A percentile compares a stretch with the other conserved stretches of the same genome.
phyloP scores from a whole-genome alignment of 345 rosid species.

The thale cress (Arabidopsis thaliana) region TAIR10.1 NC_003070.9:7983001-7983500 shows the following conservation, averaged over 20 bases:
- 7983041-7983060: not conserved
- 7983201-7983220: slow-evolving; percentile 21
- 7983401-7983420: slow-evolving; percentile 31
- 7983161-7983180: not conserved
- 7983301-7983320: slow-evolving; percentile 1
- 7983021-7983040: not conserved
- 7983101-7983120: not conserved
- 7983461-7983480: slow-evolving; percentile 15
- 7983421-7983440: slow-evolving; percentile 41
- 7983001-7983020: not conserved
- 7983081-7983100: not conserved
- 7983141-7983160: slow-evolving; percentile 22
- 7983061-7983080: not conserved
- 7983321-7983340: not conserved
- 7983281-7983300: not conserved
- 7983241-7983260: slow-evolving; percentile 23
- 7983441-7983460: slow-evolving; percentile 16
- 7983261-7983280: slow-evolving; percentile 22
- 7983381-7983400: not conserved
- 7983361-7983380: not conserved
- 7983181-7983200: slow-evolving; percentile 23
- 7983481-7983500: not conserved
- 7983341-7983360: not conserved
- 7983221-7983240: slow-evolving; percentile 15
- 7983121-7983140: slow-evolving; percentile 7